Evolutionary conservation across 2,329 filamentous ascomycete genomes (phyloP), one percentile per base, ranked within the genome.

Genomic region (Aspergillus sp.): DNA sequence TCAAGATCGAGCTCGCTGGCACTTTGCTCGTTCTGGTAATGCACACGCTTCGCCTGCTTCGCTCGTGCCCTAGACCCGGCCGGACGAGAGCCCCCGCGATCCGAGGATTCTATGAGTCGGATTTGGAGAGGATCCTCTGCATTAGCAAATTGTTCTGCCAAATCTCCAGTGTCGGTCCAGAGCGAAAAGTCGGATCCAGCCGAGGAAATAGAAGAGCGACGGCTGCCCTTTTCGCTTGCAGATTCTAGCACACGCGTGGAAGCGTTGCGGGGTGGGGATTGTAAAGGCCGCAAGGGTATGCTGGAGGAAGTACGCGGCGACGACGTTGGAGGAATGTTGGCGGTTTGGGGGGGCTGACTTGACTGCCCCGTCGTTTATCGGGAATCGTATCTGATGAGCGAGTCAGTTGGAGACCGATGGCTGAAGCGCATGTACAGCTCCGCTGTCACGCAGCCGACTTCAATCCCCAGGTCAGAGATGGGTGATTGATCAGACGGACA

Each of bases 81-180:
- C 61, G 66, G 71, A 59, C 71, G 82, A 69, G 89, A 81, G 59
- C 84, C 80, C 69, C 87, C 84, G 71, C 79, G 85, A 76, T 91
- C 87, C 61, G 90, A 79, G 69, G 88, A 88, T 69, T 87, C 82
- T 72, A 84, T 83, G 63, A 94, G 83, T 71, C 87, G 89, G 69
- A 88, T 86, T 69, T 87, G 88, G 69, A 96, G 84, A 62, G 92
- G 91, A 76, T 97, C 92, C 79, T 94, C 88, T 73, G 89, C 88
- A 82, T 91, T 89, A 72, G 87, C 91, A 70, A 93, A 84, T 84
- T 96, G 94, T 81, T 97, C 94, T 73, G 92, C 92, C 72, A 98
- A 87, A 79, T 98, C 95, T 74, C 93, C 94, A 49, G 94, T 97
- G 78, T 97, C 93, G 74, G 91, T 93, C 93, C 92, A 97, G 71